Conservation (phyloP, 108 stramenopile genomes). For the Cyclotella baltica region DNA sequence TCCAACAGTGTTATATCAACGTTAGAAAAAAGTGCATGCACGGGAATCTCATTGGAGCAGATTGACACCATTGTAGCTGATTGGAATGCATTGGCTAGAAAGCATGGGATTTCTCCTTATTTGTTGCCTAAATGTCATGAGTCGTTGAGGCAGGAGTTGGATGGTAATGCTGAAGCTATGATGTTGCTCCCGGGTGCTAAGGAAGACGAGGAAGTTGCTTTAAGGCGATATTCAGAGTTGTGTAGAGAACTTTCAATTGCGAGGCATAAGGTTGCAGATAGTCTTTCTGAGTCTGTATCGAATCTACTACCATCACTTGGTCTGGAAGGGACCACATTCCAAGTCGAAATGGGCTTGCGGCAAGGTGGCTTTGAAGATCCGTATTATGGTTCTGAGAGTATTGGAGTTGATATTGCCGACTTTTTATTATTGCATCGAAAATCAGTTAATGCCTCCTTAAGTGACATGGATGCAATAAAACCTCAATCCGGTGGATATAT, state of each 20-base stretch:
- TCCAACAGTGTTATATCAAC: conserved; percentile 56
- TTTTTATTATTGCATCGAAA: conserved; percentile 63
- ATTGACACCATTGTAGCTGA: conserved; percentile 69
- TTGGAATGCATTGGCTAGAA: conserved; percentile 82
- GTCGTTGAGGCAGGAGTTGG: conserved; percentile 68
- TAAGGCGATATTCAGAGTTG: conserved; percentile 48
- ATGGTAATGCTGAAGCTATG: conserved; percentile 73
- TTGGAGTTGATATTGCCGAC: conserved; percentile 59
- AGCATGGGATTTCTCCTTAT: conserved; percentile 76
- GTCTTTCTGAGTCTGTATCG: conserved; percentile 65
- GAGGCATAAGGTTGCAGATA: conserved; percentile 49
- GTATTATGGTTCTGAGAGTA: conserved; percentile 46
- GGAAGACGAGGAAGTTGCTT: conserved; percentile 57
- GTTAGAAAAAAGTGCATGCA: conserved; percentile 49
- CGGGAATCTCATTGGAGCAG: conserved; percentile 65
- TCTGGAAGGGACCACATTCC: conserved; percentile 70
- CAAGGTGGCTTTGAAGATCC: conserved; percentile 49
- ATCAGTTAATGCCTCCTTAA: background rate
- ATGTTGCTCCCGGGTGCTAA: conserved; percentile 64
- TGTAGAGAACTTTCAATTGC: conserved; percentile 59
- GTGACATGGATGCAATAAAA: background rate
- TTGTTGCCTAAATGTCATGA: conserved; percentile 69
- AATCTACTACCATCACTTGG: conserved; percentile 68
- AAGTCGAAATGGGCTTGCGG: conserved; percentile 48
- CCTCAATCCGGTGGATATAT: conserved; percentile 60